Percentiles rank a stretch among this genome's conserved stretches.
phyloP scores from a whole-genome alignment of 352 stramenopile genomes.

The Pythium brachiatum region DNA sequence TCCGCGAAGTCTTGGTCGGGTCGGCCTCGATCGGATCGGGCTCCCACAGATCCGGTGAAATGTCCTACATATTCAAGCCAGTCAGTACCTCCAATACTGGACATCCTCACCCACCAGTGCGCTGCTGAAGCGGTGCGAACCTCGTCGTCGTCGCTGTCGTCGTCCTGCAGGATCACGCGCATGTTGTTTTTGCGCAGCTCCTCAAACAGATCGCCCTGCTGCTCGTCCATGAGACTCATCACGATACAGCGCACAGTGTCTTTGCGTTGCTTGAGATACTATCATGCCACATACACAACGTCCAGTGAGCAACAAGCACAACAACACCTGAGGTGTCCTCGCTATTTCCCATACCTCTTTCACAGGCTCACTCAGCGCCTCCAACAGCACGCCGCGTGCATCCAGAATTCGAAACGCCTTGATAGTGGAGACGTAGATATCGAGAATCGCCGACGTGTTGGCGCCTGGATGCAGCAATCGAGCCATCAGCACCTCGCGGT shows the following conservation, averaged over 20 bases:
- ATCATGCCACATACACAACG: constrained; percentile 32
- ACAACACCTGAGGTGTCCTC: background rate
- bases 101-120: no score
- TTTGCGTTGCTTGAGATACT: constrained; percentile 92
- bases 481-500: constrained; percentile 73
- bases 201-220: constrained; percentile 94
- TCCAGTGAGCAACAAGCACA: background rate
- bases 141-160: constrained; percentile 93
- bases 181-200: constrained; percentile 93
- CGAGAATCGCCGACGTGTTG: constrained; percentile 95
- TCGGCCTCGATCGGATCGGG: constrained; percentile 86
- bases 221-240: constrained; percentile 83
- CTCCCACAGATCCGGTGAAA: constrained; percentile 88
- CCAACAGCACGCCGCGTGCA: constrained; percentile 89
- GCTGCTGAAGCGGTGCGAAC: constrained; percentile 23
- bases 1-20: constrained; percentile 75
- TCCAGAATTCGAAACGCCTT: constrained; percentile 95
- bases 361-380: constrained; percentile 64
- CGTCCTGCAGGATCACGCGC: constrained; percentile 89
- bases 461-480: constrained; percentile 94
- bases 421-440: constrained; percentile 98
- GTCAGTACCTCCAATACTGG: no score
- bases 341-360: constrained; percentile 45
- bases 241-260: constrained; percentile 98
- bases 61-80: constrained; percentile 34